These are phyloP conservation scores for Gastrolobium villosum DNA, from an alignment of 306 rosid genomes.

Conservation along the genomic window DNA sequence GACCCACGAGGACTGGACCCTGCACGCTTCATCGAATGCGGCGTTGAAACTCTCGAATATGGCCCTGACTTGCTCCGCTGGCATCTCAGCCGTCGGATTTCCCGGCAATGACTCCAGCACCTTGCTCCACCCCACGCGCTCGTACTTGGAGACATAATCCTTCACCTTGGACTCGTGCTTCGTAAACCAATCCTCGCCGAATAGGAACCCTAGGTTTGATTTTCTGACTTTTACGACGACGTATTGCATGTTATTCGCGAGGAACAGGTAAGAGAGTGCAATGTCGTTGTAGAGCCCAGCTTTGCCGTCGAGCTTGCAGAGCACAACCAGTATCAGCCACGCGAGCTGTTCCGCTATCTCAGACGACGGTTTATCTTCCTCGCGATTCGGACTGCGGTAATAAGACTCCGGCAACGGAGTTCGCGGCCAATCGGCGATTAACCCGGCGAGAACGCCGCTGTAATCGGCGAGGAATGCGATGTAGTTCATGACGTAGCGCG, in stretches of 20 bases:
- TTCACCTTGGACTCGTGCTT: constrained; percentile 76
- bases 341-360: constrained; percentile 61
- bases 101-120: constrained; percentile 65
- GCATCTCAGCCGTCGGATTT: constrained; percentile 61
- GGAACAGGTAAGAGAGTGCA: constrained; percentile 81
- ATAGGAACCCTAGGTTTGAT: constrained; percentile 64
- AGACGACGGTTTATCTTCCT: constrained; percentile 42
- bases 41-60: constrained; percentile 55
- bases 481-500: constrained; percentile 95
- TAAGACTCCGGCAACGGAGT: constrained; percentile 79
- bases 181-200: constrained; percentile 73
- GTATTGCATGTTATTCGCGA: constrained; percentile 94
- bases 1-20: constrained; percentile 68
- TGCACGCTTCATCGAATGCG: constrained; percentile 63
- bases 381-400: constrained; percentile 46
- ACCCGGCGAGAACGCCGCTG: constrained; percentile 58
- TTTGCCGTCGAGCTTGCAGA: constrained; percentile 86
- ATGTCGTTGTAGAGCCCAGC: constrained; percentile 74
- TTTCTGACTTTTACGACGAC: constrained; percentile 67
- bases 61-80: constrained; percentile 57
- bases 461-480: constrained; percentile 71
- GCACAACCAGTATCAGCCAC: constrained; percentile 78
- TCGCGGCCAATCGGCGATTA: constrained; percentile 70
- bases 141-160: constrained; percentile 75
- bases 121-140: constrained; percentile 80